Evolutionary conservation across 805 yeast genomes (phyloP).

Genomic region (Monosporozyma yasuniensis): DNA sequence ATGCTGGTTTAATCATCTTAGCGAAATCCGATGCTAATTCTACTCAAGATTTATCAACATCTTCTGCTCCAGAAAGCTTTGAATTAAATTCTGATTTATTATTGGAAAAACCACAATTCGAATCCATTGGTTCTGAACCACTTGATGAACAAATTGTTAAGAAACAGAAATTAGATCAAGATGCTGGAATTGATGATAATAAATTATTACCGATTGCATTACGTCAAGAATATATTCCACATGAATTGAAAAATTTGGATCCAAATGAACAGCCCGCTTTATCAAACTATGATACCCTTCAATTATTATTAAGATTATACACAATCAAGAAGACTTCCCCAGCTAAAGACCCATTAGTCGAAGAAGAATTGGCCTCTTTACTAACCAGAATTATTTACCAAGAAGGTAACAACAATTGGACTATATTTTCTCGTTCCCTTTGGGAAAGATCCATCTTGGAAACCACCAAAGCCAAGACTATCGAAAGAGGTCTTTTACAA

Average conservation of each 20-base stretch:
- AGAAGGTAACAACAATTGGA: conserved; percentile 42
- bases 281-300: conserved; percentile 61
- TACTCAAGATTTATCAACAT: conserved; percentile 9
- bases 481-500: conserved; percentile 89
- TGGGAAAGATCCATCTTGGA: conserved; percentile 89
- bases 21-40: conserved; percentile 41
- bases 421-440: conserved; percentile 67
- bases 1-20: conserved; percentile 64
- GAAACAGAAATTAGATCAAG: conserved; percentile 22
- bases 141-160: conserved; percentile 34
- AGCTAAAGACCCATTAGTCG: conserved; percentile 55
- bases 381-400: conserved; percentile 61
- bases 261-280: conserved; percentile 77
- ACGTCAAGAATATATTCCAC: conserved; percentile 56
- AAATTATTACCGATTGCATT: conserved; percentile 55
- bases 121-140: conserved; percentile 44
- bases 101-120: conserved; percentile 66
- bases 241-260: conserved; percentile 44
- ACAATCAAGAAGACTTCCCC: conserved; percentile 65
- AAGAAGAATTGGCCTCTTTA: conserved; percentile 74
- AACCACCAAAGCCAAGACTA: conserved; percentile 69
- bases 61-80: conserved; percentile 43
- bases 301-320: conserved; percentile 58
- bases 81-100: conserved; percentile 67
- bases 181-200: conserved; percentile 33